Base-by-base conservation (phyloP, 768 basidiomycete species). In the Cystobasidium onofrii region DNA sequence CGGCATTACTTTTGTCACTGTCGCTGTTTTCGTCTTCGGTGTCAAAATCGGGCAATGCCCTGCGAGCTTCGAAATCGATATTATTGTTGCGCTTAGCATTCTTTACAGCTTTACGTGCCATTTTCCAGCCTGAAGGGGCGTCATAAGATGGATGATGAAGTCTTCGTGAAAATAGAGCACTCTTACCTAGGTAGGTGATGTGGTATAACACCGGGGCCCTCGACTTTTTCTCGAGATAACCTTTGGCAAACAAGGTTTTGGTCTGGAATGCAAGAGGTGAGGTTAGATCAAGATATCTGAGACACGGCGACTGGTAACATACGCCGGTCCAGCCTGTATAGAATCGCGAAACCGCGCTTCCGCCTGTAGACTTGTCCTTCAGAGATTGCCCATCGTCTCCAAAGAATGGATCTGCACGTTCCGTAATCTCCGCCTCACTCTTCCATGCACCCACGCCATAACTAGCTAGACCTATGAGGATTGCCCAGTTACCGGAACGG, bases 251-350 rank as follows among this genome's bases (percentile, higher is more conserved):
- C 9, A 71, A 44, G 33, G 31, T 71, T 20, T 64, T 64, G 12
- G 9, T 13, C 63, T 64, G 23, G 12, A 46, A 23, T 6, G 27
- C 20, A 27, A 27, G 57, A 20, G 13, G 29, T 55, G 9, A 23
- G 20, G 23, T n/a, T 12, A 7, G 9, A 55, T n/a, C 6, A 27
- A 7, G 34, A 13, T 55, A 27, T 31, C 55, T 10, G 29, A 27
- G 12, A 70, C 6, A 17, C 23, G 2, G 34, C 25, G 23, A 60
- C 69, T 31, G 18, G n/a, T n/a, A n/a, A n/a, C n/a, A n/a, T n/a
- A 71, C 69, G 34, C 29, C 23, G 54, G 29, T 57, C 69, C 69
- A 71, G 29, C 69, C 69, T 31, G 50, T 64, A 25, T 36, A 71
- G 54, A 57, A 71, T 27, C 25, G 10, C n/a, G 34, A 36, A 9